Evolutionary conservation across 75 land plant genomes (phyloP).

Genomic region (Selaginella tamariscina): DNA sequence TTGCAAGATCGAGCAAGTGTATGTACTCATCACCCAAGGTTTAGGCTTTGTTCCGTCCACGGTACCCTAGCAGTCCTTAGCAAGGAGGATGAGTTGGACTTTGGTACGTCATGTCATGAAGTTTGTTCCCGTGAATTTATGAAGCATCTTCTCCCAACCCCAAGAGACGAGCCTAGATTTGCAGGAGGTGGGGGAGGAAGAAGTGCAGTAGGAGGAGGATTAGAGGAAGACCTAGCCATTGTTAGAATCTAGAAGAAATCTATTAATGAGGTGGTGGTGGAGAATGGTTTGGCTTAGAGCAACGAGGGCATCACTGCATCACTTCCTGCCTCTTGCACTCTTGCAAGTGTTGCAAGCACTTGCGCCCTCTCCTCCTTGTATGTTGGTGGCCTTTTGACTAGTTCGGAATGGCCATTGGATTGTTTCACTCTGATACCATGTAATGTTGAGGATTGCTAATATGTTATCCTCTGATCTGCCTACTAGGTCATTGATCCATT

Average conservation of each 20-base stretch:
- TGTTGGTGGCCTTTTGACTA: neutral
- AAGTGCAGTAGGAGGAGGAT: too few species aligned
- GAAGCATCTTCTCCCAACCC: constrained; percentile 2
- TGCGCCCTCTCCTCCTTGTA: neutral
- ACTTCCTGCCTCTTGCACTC: neutral
- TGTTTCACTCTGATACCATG: neutral
- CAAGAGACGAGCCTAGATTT: neutral
- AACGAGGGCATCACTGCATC: neutral
- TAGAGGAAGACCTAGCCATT: constrained; percentile 1
- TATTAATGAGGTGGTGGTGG: neutral
- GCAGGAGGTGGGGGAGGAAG: constrained; percentile 4
- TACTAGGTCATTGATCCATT: too few species aligned
- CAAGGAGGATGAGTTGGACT: neutral
- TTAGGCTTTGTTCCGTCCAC: constrained; percentile 8
- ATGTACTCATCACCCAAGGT: neutral
- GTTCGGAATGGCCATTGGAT: neutral
- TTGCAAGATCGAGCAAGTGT: neutral
- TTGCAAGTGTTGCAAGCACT: neutral
- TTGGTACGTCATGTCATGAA: neutral
- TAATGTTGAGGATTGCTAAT: too few species aligned
- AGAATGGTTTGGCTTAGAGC: neutral
- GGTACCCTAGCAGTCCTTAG: neutral
- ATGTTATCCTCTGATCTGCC: too few species aligned
- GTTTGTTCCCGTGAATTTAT: constrained; percentile 8
- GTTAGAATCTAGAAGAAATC: constrained; percentile 1